Conservation (phyloP, 345 rosid species). For the Salix koriyanagi region DNA sequence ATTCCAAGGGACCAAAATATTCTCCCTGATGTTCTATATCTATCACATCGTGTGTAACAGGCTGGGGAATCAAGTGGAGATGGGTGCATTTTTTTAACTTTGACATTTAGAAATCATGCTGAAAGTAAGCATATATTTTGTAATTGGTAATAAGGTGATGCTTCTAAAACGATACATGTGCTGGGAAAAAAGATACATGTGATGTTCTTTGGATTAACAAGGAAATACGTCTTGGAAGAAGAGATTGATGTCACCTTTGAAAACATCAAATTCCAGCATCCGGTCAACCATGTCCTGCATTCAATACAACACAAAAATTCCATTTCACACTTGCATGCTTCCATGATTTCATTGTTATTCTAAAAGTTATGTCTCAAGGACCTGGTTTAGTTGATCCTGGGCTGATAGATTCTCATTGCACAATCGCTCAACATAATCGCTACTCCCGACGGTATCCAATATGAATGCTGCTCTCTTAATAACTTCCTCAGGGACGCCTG, state of each 20-base stretch:
- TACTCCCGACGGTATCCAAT: conserved; percentile 49
- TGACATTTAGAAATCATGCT: not conserved
- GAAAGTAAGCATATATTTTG: not conserved
- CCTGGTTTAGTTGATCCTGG: conserved; percentile 71
- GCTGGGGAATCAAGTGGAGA: too few species aligned
- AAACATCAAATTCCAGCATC: conserved; percentile 56
- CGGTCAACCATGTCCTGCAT: conserved; percentile 67
- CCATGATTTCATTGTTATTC: too few species aligned
- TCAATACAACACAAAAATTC: not conserved
- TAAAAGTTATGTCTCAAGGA: conserved; percentile 1
- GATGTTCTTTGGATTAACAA: conserved; percentile 1
- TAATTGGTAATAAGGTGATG: not conserved
- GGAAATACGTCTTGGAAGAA: conserved; percentile 56
- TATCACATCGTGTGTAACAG: not conserved
- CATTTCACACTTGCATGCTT: not conserved
- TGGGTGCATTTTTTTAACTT: not conserved
- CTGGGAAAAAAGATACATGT: not conserved
- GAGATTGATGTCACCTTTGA: conserved; percentile 48
- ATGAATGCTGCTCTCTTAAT: conserved; percentile 69
- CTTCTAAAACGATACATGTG: not conserved
- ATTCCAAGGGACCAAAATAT: not conserved
- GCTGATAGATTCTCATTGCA: conserved; percentile 52
- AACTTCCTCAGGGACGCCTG: conserved; percentile 81
- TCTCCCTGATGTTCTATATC: not conserved
- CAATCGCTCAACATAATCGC: conserved; percentile 44